Conservation (phyloP, 805 yeast species). For the Cyberlindnera mississippiensis region DNA sequence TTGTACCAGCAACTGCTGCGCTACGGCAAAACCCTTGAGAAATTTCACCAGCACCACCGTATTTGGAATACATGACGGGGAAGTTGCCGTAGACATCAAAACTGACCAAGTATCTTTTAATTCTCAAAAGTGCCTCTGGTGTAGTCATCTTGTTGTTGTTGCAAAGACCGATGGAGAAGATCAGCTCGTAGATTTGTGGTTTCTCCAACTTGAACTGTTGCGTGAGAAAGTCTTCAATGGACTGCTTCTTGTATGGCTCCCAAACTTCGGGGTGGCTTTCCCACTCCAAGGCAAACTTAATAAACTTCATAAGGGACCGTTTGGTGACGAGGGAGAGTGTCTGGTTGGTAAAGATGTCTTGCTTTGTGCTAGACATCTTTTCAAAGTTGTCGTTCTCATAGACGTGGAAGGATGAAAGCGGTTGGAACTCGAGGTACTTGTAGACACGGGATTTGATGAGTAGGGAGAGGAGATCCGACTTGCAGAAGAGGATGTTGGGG, state of each 20-base stretch:
- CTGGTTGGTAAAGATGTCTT: slow-evolving; percentile 91
- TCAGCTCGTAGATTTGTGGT: slow-evolving; percentile 78
- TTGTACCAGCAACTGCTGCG: slow-evolving; percentile 97
- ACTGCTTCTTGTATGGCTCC: slow-evolving; percentile 48
- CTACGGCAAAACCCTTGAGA: slow-evolving; percentile 96
- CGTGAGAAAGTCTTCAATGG: slow-evolving; percentile 57
- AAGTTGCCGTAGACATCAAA: slow-evolving; percentile 92
- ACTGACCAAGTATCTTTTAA: slow-evolving; percentile 77
- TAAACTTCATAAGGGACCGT: slow-evolving; percentile 83
- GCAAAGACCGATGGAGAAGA: slow-evolving; percentile 82
- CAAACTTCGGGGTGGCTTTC: slow-evolving; percentile 56
- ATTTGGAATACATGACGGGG: slow-evolving; percentile 88
- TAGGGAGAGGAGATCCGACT: slow-evolving; percentile 78
- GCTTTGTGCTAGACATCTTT: slow-evolving; percentile 80
- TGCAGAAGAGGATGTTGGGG: slow-evolving; percentile 85
- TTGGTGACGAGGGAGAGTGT: slow-evolving; percentile 69
- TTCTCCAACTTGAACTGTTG: slow-evolving; percentile 65
- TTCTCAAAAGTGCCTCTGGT: slow-evolving; percentile 72
- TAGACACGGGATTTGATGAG: slow-evolving; percentile 83
- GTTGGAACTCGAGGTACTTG: slow-evolving; percentile 88
- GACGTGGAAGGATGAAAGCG: slow-evolving; percentile 86
- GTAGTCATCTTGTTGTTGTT: slow-evolving; percentile 57
- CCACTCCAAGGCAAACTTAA: slow-evolving; percentile 79
- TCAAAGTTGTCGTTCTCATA: slow-evolving; percentile 89
- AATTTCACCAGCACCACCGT: slow-evolving; percentile 94